phyloP scores from a whole-genome alignment of 2,329 filamentous ascomycete species.

The Dryadomyces quercivorus region DNA sequence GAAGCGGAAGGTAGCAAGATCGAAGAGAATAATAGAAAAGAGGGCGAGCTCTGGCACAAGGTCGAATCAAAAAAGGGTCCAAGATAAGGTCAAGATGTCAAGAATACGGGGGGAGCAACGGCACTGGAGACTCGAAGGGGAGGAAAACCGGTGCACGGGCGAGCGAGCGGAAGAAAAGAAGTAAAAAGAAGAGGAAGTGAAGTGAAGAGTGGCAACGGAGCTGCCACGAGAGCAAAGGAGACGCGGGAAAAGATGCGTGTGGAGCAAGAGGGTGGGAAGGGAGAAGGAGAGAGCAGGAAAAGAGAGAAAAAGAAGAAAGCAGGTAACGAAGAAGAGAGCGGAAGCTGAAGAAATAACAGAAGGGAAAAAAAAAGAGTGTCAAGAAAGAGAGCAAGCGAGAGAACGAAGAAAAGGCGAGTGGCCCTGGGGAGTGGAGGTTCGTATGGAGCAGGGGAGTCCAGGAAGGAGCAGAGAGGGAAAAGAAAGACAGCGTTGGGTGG shows the following conservation, averaged over 20 bases:
- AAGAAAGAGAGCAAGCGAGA: constrained; percentile 5
- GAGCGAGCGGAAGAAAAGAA: constrained; percentile 9
- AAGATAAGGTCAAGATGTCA: background rate
- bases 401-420: constrained; percentile 9
- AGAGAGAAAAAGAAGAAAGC: constrained; percentile 7
- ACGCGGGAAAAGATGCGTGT: constrained; percentile 10
- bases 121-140: background rate
- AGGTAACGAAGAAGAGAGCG: constrained; percentile 6
- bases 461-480: constrained; percentile 3
- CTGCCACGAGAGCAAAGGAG: constrained; percentile 7
- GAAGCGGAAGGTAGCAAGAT: background rate
- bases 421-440: constrained; percentile 3
- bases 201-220: background rate
- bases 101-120: background rate
- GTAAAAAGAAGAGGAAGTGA: constrained; percentile 14
- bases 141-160: background rate
- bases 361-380: background rate
- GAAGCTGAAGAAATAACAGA: background rate
- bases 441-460: constrained; percentile 1
- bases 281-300: constrained; percentile 10
- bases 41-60: background rate
- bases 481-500: background rate
- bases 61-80: background rate
- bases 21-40: background rate
- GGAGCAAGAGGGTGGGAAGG: background rate